Conservation (phyloP, 2,329 filamentous ascomycete species). For the Diaporthe australafricana region DNA sequence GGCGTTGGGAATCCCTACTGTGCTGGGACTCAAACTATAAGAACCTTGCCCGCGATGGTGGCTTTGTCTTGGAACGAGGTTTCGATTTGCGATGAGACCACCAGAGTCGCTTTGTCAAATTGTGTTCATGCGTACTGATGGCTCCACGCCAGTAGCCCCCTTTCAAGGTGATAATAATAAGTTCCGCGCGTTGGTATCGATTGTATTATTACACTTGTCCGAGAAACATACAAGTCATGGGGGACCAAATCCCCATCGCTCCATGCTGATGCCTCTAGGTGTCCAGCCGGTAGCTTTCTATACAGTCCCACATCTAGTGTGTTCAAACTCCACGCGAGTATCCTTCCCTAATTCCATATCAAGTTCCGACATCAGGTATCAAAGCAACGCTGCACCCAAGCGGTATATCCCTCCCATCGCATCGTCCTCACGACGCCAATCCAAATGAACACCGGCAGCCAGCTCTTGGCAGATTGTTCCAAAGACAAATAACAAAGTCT, state of each 20-base stretch:
- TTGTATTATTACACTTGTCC: conserved; percentile 5
- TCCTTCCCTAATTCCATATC: neutral
- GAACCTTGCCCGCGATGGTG: too few species aligned
- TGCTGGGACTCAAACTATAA: too few species aligned
- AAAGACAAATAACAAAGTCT: neutral
- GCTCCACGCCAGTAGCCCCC: neutral
- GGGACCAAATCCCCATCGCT: neutral
- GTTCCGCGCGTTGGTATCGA: neutral
- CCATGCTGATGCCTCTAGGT: conserved; percentile 23
- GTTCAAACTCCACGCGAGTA: conserved; percentile 13
- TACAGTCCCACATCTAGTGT: conserved; percentile 2
- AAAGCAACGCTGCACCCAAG: conserved; percentile 21
- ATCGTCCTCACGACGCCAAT: conserved; percentile 4
- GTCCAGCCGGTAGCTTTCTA: conserved; percentile 11
- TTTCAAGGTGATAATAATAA: neutral
- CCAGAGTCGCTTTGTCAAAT: too few species aligned
- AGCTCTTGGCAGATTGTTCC: neutral
- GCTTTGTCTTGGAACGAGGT: too few species aligned
- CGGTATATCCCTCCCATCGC: neutral
- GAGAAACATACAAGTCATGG: neutral
- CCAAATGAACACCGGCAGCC: conserved; percentile 3
- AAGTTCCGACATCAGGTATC: conserved; percentile 10
- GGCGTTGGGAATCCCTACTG: too few species aligned
- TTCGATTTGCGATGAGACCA: too few species aligned
- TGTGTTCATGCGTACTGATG: too few species aligned